phyloP scores from a whole-genome alignment of 2,329 filamentous ascomycete genomes.

The Davidsoniella neocaledoniae region DNA sequence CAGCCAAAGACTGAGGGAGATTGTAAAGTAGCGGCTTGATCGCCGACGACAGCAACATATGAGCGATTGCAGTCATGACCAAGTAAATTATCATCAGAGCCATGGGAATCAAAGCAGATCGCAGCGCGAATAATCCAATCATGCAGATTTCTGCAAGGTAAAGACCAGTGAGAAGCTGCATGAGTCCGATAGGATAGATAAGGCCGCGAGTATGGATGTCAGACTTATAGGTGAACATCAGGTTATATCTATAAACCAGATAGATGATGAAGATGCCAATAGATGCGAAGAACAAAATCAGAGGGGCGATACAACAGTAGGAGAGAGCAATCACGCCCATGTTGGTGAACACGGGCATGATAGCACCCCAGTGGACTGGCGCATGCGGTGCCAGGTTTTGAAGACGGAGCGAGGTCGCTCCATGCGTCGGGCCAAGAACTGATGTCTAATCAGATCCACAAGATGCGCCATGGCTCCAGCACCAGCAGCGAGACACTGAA shows the following conservation, averaged over 20 bases:
- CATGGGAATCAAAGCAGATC: conserved; percentile 47
- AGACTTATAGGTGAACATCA: conserved; percentile 73
- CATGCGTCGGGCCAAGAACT: conserved; percentile 51
- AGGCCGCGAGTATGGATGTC: conserved; percentile 75
- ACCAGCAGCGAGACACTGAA: conserved; percentile 74
- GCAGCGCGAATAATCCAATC: conserved; percentile 67
- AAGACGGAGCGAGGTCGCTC: conserved; percentile 71
- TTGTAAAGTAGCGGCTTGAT: conserved; percentile 62
- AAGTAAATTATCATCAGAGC: conserved; percentile 62
- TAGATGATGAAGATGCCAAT: conserved; percentile 70
- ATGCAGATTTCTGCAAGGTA: conserved; percentile 73
- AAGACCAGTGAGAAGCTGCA: conserved; percentile 69
- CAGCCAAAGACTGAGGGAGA: conserved; percentile 54
- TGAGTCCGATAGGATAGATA: conserved; percentile 71
- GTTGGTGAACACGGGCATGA: conserved; percentile 67
- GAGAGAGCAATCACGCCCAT: conserved; percentile 67
- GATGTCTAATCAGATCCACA: conserved; percentile 39
- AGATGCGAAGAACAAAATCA: conserved; percentile 68
- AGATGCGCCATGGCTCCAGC: conserved; percentile 56
- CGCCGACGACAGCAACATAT: conserved; percentile 55
- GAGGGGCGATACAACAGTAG: conserved; percentile 72
- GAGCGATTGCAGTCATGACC: conserved; percentile 59
- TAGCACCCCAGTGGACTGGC: conserved; percentile 67
- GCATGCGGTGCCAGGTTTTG: conserved; percentile 55
- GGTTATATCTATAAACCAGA: conserved; percentile 75